Evolutionary conservation across 2,329 filamentous ascomycete species (phyloP).

Genomic region (Myotisia sp.): DNA sequence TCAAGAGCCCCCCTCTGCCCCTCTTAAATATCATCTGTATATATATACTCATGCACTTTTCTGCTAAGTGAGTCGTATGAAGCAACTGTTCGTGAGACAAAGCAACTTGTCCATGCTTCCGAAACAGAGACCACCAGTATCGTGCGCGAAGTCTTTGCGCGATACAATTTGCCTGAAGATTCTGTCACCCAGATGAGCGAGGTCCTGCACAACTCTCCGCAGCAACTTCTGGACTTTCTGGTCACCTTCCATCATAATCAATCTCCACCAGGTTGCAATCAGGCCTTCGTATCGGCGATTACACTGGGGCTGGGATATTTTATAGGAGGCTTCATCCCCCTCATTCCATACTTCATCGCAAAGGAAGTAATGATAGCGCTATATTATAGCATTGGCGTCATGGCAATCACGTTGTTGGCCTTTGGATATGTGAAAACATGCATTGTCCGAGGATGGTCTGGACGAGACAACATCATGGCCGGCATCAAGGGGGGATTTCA

Average conservation of each 20-base stretch:
- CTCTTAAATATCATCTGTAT: background rate
- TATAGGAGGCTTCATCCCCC: slow-evolving; percentile 54
- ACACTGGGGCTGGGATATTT: slow-evolving; percentile 58
- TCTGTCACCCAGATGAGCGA: slow-evolving; percentile 24
- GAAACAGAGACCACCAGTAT: slow-evolving; percentile 25
- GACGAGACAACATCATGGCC: slow-evolving; percentile 35
- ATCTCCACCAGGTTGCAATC: slow-evolving; percentile 30
- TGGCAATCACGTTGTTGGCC: slow-evolving; percentile 27
- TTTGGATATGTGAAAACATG: slow-evolving; percentile 34
- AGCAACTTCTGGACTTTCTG: slow-evolving; percentile 33
- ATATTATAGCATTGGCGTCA: slow-evolving; percentile 31
- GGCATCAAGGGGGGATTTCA: slow-evolving; percentile 48
- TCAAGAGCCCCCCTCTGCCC: too few relatives aligned
- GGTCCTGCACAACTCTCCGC: slow-evolving; percentile 24
- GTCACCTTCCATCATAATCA: slow-evolving; percentile 36
- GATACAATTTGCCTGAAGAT: slow-evolving; percentile 27
- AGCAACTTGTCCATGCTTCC: slow-evolving; percentile 26
- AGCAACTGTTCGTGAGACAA: slow-evolving; percentile 32
- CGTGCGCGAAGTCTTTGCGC: slow-evolving; percentile 28
- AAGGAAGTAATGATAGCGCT: slow-evolving; percentile 36
- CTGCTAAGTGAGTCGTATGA: slow-evolving; percentile 30
- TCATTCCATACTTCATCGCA: slow-evolving; percentile 54
- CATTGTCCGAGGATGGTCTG: slow-evolving; percentile 32
- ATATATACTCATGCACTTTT: background rate
- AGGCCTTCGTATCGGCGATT: slow-evolving; percentile 41